phyloP scores from a whole-genome alignment of 2,329 filamentous ascomycete genomes.

The Colletotrichum sp. region DNA sequence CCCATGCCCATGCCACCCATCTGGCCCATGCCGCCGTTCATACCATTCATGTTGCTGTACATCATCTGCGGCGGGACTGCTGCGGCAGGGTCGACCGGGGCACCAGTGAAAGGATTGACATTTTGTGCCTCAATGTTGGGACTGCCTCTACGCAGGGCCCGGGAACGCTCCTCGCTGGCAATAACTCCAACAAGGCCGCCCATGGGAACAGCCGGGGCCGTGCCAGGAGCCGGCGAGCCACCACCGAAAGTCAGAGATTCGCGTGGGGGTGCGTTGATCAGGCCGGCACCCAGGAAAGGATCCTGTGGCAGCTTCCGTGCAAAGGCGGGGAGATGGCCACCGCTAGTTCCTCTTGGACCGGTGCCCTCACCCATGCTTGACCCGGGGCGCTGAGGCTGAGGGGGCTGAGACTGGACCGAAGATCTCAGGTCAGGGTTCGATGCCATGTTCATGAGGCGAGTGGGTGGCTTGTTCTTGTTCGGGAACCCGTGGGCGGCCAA shows the following conservation, averaged over 20 bases:
- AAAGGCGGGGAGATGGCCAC: conserved; percentile 75
- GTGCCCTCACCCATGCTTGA: conserved; percentile 61
- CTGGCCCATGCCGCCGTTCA: conserved; percentile 16
- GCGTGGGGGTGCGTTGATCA: conserved; percentile 74
- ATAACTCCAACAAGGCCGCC: conserved; percentile 89
- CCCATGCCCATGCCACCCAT: conserved; percentile 37
- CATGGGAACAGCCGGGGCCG: conserved; percentile 57
- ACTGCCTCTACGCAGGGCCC: conserved; percentile 79
- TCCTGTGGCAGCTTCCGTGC: conserved; percentile 83
- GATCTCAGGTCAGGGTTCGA: conserved; percentile 76
- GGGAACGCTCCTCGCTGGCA: conserved; percentile 80
- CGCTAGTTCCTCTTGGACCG: conserved; percentile 33
- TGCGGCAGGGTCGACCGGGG: conserved; percentile 51
- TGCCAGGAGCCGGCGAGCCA: conserved; percentile 47
- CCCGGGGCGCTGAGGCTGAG: conserved; percentile 55
- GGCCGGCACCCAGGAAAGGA: conserved; percentile 80
- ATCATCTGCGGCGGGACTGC: conserved; percentile 52
- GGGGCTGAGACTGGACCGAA: conserved; percentile 45
- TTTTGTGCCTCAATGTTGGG: conserved; percentile 67
- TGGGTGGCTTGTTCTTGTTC: conserved; percentile 76
- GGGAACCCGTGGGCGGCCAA: conserved; percentile 90
- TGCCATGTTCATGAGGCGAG: conserved; percentile 65
- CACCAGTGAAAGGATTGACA: conserved; percentile 38
- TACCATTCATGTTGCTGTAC: conserved; percentile 35
- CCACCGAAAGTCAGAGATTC: conserved; percentile 77